Evolutionary conservation across 805 yeast genomes (phyloP), one percentile per base, ranked within the genome.

Genomic region (Monosporozyma yasuniensis): DNA sequence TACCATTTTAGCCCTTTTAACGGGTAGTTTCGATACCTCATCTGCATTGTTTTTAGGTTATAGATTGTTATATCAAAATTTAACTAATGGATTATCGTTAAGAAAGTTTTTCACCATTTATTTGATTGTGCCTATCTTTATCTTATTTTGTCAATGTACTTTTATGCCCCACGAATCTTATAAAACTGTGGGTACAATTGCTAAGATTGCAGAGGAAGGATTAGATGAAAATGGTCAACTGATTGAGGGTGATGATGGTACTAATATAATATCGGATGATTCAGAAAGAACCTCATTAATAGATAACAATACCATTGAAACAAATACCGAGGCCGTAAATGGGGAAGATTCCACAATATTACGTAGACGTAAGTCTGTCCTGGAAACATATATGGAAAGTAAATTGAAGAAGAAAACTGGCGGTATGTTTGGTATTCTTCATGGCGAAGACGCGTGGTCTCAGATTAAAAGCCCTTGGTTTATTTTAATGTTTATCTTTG

Each of bases 1-100:
- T 0, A 75, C 86, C 44, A 74, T 89, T 19, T 69, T 89, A 56
- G 96, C 96, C 0, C 67, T 87, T 16, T 69, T 90, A 47, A 87
- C 96, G 0, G 97, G 97, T n/a, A 89, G 96, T 0, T 89, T 90
- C 62, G 97, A 91, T 66, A 76, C 96, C 0, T 86, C 96, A 1
- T 81, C 95, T n/a, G 96, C 96, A 0, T 75, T 90, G 44, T 90
- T 90, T 61, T 72, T 88, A 57, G 57, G 78, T 10, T 91, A 89
- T 70, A 72, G 96, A 57, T 52, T 88, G 16, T 59, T 77, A 11
- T 89, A 85, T 66, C 80, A 78, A 54, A 61, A 61, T 18, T 9
- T 27, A 19, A 19, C 38, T 14, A 3, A 18, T 3, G 52, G 57
- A 9, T 44, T 60, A 30, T 59, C 79, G 0, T 61, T 88, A 10